Evolutionary conservation across 192 early-diverging fungal species (phyloP).

Genomic region (Pilaira anomala): DNA sequence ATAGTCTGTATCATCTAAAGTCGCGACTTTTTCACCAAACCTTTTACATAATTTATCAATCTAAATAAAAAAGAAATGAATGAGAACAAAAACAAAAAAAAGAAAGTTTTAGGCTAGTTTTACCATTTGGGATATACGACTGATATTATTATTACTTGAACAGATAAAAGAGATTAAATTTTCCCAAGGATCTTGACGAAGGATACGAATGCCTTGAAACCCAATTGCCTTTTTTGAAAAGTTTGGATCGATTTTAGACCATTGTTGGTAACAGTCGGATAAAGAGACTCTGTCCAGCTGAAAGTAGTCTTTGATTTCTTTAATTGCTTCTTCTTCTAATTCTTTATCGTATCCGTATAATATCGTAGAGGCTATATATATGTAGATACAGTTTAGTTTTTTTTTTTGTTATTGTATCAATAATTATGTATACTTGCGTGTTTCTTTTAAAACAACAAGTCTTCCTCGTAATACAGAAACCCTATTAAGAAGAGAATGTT

Average conservation of each 20-base stretch:
- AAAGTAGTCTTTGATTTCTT: constrained; percentile 70
- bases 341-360: constrained; percentile 24
- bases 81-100: no score
- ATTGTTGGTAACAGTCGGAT: constrained; percentile 49
- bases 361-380: constrained; percentile 21
- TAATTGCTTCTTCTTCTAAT: constrained; percentile 20
- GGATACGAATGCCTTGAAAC: constrained; percentile 68
- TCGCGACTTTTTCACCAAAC: constrained; percentile 45
- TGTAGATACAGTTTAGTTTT: not conserved
- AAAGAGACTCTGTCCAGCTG: constrained; percentile 68
- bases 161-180: constrained; percentile 91
- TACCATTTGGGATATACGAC: constrained; percentile 84
- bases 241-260: constrained; percentile 61
- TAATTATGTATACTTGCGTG: constrained; percentile 30
- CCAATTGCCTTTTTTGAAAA: constrained; percentile 56
- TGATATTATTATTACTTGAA: constrained; percentile 92
- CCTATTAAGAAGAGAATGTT: no score
- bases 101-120: not conserved
- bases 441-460: constrained; percentile 64
- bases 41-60: constrained; percentile 45
- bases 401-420: not conserved
- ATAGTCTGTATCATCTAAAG: constrained; percentile 40
- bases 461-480: constrained; percentile 52
- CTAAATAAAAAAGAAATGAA: constrained; percentile 14
- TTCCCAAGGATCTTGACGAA: constrained; percentile 85